A percentile compares a stretch with the other conserved stretches of the same genome.
phyloP scores from a whole-genome alignment of 805 yeast genomes.

The Nakazawaea wickerhamii region DNA sequence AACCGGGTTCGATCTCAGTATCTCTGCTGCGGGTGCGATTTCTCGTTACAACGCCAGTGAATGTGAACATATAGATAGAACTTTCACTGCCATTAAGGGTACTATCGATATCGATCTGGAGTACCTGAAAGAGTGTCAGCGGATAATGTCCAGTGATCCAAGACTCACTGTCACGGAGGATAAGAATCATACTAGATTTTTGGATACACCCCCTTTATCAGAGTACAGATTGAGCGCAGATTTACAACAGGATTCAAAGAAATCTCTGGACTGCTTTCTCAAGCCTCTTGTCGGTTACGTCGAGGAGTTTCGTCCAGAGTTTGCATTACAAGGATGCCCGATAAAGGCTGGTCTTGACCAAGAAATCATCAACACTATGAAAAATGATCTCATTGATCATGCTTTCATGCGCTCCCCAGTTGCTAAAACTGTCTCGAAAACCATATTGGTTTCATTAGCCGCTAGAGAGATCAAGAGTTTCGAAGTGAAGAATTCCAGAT shows the following conservation, averaged over 20 bases:
- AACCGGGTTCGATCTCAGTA: conserved; percentile 9
- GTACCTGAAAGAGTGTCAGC: neutral
- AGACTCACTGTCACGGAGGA: conserved; percentile 1
- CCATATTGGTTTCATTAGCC: conserved; percentile 37
- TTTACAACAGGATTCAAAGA: conserved; percentile 5
- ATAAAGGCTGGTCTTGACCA: conserved; percentile 37
- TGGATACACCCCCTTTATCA: conserved; percentile 7
- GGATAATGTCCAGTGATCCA: conserved; percentile 5
- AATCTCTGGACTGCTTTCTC: conserved; percentile 8
- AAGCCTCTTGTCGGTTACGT: conserved; percentile 28
- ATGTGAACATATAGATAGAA: neutral
- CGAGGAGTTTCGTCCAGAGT: conserved; percentile 49
- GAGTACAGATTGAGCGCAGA: conserved; percentile 16
- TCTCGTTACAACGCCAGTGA: conserved; percentile 1
- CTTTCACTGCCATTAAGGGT: neutral
- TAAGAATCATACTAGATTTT: conserved; percentile 4
- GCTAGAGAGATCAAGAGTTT: conserved; percentile 40
- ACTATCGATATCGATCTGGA: conserved; percentile 2
- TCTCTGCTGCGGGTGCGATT: neutral
- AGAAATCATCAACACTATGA: conserved; percentile 39
- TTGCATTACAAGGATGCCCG: conserved; percentile 46
- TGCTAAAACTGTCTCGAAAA: conserved; percentile 27
- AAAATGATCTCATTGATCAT: conserved; percentile 39
- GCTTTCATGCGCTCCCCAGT: conserved; percentile 21
- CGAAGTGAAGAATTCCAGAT: conserved; percentile 26